phyloP scores from a whole-genome alignment of 345 rosid genomes.

The Chamaenerion angustifolium region DNA sequence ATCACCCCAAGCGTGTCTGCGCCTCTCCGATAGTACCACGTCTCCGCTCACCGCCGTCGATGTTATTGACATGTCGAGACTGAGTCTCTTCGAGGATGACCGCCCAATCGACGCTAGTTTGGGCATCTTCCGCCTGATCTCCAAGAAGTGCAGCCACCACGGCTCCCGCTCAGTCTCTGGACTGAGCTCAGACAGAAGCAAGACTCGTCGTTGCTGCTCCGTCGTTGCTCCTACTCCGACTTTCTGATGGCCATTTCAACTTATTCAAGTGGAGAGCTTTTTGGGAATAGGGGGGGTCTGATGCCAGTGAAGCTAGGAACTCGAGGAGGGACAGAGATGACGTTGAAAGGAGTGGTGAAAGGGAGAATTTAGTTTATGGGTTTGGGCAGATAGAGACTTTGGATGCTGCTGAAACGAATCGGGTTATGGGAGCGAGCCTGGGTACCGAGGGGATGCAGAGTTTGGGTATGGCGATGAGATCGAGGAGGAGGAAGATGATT shows the following conservation, averaged over 20 bases:
- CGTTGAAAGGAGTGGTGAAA: conserved; percentile 28
- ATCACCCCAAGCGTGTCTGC: conserved; percentile 69
- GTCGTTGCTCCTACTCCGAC: conserved; percentile 92
- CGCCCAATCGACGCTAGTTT: conserved; percentile 15
- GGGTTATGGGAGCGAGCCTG: conserved; percentile 94
- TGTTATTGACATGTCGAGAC: conserved; percentile 55
- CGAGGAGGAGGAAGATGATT: conserved; percentile 93
- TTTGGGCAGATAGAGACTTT: conserved; percentile 28
- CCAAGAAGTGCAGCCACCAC: conserved; percentile 60
- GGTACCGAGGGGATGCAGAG: conserved; percentile 93
- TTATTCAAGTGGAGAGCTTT: conserved; percentile 94
- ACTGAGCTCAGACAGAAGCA: conserved; percentile 84
- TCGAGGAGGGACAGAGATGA: conserved; percentile 46
- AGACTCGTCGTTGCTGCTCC: conserved; percentile 77
- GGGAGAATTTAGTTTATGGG: conserved; percentile 25
- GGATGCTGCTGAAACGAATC: conserved; percentile 59
- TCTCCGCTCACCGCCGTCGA: conserved; percentile 50
- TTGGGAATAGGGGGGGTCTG: conserved; percentile 73
- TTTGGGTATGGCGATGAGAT: conserved; percentile 87
- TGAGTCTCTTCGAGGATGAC: conserved; percentile 66
- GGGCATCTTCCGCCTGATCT: conserved; percentile 31
- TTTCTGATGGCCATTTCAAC: conserved; percentile 73
- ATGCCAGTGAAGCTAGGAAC: conserved; percentile 69
- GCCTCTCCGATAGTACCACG: conserved; percentile 88
- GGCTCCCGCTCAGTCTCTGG: conserved; percentile 90